Base-by-base conservation (phyloP, 2,329 filamentous ascomycete genomes). In the Sporothrix dimorphospora region DNA sequence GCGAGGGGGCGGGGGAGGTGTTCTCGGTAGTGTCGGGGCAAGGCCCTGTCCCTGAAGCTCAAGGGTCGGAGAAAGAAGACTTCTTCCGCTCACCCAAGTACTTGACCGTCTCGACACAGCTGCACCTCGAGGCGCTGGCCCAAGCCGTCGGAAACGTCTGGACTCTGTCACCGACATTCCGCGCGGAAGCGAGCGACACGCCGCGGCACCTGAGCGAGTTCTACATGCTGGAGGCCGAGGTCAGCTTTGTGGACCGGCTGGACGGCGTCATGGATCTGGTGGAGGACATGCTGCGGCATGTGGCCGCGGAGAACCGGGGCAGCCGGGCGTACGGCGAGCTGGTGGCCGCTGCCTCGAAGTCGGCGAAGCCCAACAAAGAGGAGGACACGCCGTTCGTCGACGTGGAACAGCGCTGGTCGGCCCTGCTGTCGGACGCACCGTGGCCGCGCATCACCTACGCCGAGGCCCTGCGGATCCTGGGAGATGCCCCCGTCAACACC, bases 141-240 rank as follows among this genome's bases (percentile, higher is more conserved):
- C 94, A 97, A 77, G 91, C 94, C 24, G 87, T 98, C 40, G 93
- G 93, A 51, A 93, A 92, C 77, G 96, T 98, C 8, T 99, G 96
- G 94, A 92, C 94, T 1, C 83, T 99, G 12, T 96, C 94, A 4
- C 96, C 96, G 2, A 97, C 94, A 0, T 99, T 99, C 79, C 90
- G 96, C 49, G 96, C 96, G 4, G 96, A 98, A 81, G 91, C 90
- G 79, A 98, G 94, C 81, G 94, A 98, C 78, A 98, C 96, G 0
- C 91, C 94, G 6, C 90, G 96, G 38, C 96, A 99, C 81, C 85
- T 99, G 74, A 97, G 94, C 83, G 96, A 99, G 79, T 98, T 99
- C 78, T 98, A 98, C 82, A 98, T 99, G 96, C 88, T 99, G 2
- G 96, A 99, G 81, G 94, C 91, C 19, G 96, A 99, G 81, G 85